Evolutionary conservation across 768 basidiomycete species (phyloP).

Genomic region (Strobilomyces echinocephalus): DNA sequence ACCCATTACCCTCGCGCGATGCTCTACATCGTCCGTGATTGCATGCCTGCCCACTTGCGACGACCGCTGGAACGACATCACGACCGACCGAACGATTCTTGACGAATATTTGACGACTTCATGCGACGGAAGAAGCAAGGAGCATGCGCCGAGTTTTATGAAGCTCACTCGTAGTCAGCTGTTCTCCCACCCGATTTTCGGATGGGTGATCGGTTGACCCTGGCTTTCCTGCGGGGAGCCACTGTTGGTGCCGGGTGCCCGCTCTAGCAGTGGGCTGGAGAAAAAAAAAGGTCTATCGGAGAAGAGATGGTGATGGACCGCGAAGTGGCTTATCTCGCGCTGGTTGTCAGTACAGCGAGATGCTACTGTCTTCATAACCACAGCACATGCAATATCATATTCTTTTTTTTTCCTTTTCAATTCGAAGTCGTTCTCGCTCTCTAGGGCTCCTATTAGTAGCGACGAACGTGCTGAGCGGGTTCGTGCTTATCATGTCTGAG

Average conservation of each 20-base stretch:
- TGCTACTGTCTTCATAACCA: constrained; percentile 24
- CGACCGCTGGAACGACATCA: constrained; percentile 31
- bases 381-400: constrained; percentile 13
- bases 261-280: constrained; percentile 32
- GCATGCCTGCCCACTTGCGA: constrained; percentile 26
- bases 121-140: constrained; percentile 28
- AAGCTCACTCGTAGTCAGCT: constrained; percentile 18
- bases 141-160: constrained; percentile 17
- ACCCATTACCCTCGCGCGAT: constrained; percentile 16
- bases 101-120: constrained; percentile 32
- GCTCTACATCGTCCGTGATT: constrained; percentile 7
- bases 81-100: constrained; percentile 35
- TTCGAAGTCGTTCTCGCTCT: constrained; percentile 1
- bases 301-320: constrained; percentile 23
- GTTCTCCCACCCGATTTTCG: constrained; percentile 10
- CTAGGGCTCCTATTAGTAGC: not conserved
- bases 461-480: constrained; percentile 6
- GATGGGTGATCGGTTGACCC: constrained; percentile 4
- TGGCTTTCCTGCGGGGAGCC: constrained; percentile 23
- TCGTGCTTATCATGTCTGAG: not conserved
- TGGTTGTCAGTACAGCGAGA: constrained; percentile 10
- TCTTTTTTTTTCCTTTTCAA: constrained; percentile 10
- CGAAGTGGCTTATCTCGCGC: constrained; percentile 27
- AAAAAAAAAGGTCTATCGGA: constrained; percentile 21
- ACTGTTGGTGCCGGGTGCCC: constrained; percentile 25